phyloP scores from a whole-genome alignment of 176 grass and related monocot species.

The Tuctoria greenei region DNA sequence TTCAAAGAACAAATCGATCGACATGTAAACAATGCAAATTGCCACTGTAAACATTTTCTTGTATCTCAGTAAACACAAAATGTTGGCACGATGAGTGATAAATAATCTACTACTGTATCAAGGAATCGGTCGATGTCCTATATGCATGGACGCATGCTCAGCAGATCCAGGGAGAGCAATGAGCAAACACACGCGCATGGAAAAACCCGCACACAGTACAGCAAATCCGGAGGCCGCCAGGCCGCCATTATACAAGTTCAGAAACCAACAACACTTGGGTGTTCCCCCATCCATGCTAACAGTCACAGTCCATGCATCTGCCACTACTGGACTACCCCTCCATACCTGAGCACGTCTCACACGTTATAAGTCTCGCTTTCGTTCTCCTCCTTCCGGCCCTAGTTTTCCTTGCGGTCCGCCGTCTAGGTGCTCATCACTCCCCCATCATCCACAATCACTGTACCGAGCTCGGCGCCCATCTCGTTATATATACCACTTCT shows the following conservation, averaged over 20 bases:
- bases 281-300: slow-evolving; percentile 2
- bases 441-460: slow-evolving; percentile 2
- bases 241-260: slow-evolving; percentile 32
- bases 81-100: background rate
- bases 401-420: background rate
- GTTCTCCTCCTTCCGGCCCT: background rate
- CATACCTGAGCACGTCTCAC: slow-evolving; percentile 31
- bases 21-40: background rate
- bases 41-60: background rate
- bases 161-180: slow-evolving; percentile 34
- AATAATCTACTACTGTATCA: background rate
- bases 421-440: background rate
- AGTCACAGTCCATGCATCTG: background rate
- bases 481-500: slow-evolving; percentile 44
- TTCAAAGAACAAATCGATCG: background rate
- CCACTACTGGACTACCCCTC: background rate
- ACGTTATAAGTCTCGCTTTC: slow-evolving; percentile 42
- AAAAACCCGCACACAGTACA: slow-evolving; percentile 25
- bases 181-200: slow-evolving; percentile 15
- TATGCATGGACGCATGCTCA: background rate
- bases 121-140: slow-evolving; percentile 20
- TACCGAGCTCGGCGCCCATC: background rate
- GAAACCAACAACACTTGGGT: background rate
- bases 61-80: background rate
- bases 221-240: slow-evolving; percentile 41